Conservation (phyloP, 805 yeast species). For the Clavispora carvajalis region DNA sequence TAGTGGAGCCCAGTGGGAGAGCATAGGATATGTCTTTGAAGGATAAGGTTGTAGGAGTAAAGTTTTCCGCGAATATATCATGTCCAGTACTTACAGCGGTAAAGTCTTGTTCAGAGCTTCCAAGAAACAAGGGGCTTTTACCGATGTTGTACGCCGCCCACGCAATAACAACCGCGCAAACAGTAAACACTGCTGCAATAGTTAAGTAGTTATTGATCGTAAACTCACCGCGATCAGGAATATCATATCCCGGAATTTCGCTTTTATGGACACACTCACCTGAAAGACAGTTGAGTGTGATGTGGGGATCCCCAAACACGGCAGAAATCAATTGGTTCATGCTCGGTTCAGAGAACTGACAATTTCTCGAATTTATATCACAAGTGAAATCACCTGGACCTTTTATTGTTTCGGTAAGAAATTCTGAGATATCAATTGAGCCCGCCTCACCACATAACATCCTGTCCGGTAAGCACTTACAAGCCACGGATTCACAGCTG, state of each 20-base stretch:
- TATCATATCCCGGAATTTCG: slow-evolving; percentile 84
- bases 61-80: slow-evolving; percentile 45
- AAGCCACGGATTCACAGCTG: slow-evolving; percentile 70
- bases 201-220: slow-evolving; percentile 43
- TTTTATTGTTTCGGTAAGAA: slow-evolving; percentile 77
- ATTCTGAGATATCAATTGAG: slow-evolving; percentile 90
- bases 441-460: slow-evolving; percentile 94
- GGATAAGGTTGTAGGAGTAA: slow-evolving; percentile 65
- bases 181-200: slow-evolving; percentile 39
- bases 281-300: slow-evolving; percentile 72
- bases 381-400: slow-evolving; percentile 95
- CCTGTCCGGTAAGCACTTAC: slow-evolving; percentile 86
- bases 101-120: slow-evolving; percentile 8
- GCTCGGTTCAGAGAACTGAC: slow-evolving; percentile 88
- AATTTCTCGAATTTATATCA: slow-evolving; percentile 53
- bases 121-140: slow-evolving; percentile 55
- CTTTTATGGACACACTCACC: slow-evolving; percentile 92
- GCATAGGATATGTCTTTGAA: slow-evolving; percentile 69
- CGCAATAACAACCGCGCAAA: slow-evolving; percentile 38
- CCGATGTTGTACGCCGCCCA: slow-evolving; percentile 45
- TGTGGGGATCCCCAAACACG: slow-evolving; percentile 93
- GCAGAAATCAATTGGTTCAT: slow-evolving; percentile 88
- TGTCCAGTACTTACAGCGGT: slow-evolving; percentile 15
- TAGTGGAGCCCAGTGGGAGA: slow-evolving; percentile 39
- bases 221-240: slow-evolving; percentile 50